These are phyloP conservation scores for Effrenium voratum DNA, from an alignment of 73 alveolate genomes.

Conservation along the genomic window DNA sequence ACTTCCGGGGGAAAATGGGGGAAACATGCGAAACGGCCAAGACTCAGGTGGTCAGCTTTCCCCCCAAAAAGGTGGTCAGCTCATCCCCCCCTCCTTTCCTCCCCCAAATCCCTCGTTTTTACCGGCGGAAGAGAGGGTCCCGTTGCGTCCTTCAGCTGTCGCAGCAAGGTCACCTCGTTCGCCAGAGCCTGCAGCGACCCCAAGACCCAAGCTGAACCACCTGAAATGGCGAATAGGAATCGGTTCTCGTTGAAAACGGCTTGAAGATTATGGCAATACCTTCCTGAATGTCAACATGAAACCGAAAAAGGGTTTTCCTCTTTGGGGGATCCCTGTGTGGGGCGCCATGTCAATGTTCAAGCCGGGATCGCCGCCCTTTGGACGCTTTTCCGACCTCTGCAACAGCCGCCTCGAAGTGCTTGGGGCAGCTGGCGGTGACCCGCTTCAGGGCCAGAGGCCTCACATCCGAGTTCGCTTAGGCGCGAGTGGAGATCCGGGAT, in stretches of 20 bases:
- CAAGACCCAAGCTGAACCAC: background rate
- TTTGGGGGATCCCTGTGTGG: no score
- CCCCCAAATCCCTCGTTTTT: background rate
- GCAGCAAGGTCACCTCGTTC: slow-evolving; percentile 73
- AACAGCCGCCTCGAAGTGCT: slow-evolving; percentile 65
- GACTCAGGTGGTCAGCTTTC: background rate
- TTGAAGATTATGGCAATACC: background rate
- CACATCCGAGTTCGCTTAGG: no score
- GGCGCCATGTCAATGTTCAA: no score
- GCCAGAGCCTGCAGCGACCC: slow-evolving; percentile 60
- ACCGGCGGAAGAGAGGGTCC: background rate
- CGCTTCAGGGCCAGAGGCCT: slow-evolving; percentile 84
- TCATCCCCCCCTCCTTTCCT: background rate
- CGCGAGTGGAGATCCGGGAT: no score
- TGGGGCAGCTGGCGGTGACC: slow-evolving; percentile 90
- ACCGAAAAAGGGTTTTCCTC: background rate
- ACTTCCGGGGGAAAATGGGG: background rate
- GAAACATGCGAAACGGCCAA: background rate
- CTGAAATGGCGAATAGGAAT: background rate
- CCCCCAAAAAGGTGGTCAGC: background rate
- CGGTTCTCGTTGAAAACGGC: background rate
- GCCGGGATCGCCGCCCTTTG: no score
- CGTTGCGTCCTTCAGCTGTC: slow-evolving; percentile 72
- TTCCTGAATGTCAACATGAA: background rate
- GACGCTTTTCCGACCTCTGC: no score